phyloP scores from a whole-genome alignment of 164 flowering plant species.

The Chimonanthus salicifolius region DNA sequence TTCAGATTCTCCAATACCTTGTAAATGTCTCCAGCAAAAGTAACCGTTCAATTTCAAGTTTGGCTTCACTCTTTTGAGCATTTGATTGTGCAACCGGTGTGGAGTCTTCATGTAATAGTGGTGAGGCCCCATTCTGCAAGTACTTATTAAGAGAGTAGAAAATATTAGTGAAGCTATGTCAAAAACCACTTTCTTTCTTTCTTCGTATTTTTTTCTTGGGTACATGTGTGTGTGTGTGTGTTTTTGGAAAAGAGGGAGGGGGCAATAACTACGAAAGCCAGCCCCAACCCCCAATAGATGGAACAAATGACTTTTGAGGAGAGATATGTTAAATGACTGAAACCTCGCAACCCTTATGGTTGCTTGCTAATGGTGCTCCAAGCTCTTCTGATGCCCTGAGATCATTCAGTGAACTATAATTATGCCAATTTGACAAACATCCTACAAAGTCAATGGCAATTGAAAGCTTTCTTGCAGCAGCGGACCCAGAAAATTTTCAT shows the following conservation, averaged over 20 bases:
- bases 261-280: no score
- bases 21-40: constrained; percentile 22
- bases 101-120: neutral
- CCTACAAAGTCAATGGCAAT: neutral
- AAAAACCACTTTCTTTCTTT: no score
- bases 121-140: constrained; percentile 8
- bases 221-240: no score
- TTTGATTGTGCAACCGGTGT: constrained; percentile 4
- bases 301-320: no score
- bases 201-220: no score
- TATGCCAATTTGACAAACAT: neutral
- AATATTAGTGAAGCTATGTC: neutral
- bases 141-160: neutral
- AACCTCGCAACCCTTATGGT: no score
- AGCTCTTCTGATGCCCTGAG: neutral
- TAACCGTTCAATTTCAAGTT: constrained; percentile 17
- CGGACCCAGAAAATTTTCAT: neutral
- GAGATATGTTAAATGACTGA: no score
- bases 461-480: neutral
- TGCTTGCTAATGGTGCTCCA: no score
- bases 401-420: neutral
- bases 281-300: no score
- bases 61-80: constrained; percentile 16
- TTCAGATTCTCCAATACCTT: constrained; percentile 17
- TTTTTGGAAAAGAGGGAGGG: no score